Base-by-base conservation (phyloP, 1,139 yeast genomes). In the Yamadazyma aaseri region DNA sequence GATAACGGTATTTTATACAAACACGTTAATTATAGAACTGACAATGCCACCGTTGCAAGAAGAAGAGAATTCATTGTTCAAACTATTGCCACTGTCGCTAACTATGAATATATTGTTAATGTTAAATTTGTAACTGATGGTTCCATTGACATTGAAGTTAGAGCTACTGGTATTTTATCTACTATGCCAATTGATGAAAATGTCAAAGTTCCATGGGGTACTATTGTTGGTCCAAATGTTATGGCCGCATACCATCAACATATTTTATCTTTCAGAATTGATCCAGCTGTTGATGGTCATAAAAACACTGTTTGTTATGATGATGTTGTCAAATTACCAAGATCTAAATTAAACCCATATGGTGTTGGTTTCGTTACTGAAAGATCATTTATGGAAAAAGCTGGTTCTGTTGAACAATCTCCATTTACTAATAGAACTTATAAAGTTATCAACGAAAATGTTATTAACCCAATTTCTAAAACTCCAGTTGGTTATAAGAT, bases 181-280 rank as follows among this genome's bases (percentile, higher is more conserved):
- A 81, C 89, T 40, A 85, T 83, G 83, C 90, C 92, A 52, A 82
- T 85, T 51, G 95, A 86, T 47, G 81, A 75, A 47, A 81, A 79
- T 54, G 79, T 76, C 52, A 75, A 68, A 40, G 86, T 84, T 46
- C 84, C 85, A 47, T 86, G 86, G 82, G 94, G 95, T 53, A 86
- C 92, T 21, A 73, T 79, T 49, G 86, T 86, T 41, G 90, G 89
- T 17, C 95, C 95, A 45, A 81, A 86, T 53, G 92, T 82, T 39
- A 73, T 85, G 75, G 96, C 96, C 34, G 83, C 95, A 23, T 82
- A 82, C 63, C 96, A 86, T 61, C 96, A 86, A 71, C 96, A 86
- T 63, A 72, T 86, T 50, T 73, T 86, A 56, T 79, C 86, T 10
- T 80, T 86, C 63, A 81, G 95, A 70, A 79, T 86, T 51, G 95